These are phyloP conservation scores for Jackrogersella minutella DNA, from an alignment of 495 filamentous ascomycete genomes.

Conservation along the genomic window DNA sequence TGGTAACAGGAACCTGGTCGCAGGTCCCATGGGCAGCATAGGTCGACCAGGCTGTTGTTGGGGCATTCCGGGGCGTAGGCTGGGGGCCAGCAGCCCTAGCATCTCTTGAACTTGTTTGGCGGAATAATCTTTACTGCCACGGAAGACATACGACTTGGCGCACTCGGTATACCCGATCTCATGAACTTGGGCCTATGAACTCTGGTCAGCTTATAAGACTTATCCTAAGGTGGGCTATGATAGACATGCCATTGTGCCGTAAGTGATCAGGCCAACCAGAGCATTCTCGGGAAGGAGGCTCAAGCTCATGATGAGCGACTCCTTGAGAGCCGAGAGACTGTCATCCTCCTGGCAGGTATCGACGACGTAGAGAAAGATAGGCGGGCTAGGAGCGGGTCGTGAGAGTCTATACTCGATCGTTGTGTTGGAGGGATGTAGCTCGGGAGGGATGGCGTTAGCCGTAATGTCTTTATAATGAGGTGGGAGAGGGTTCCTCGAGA, in stretches of 20 bases:
- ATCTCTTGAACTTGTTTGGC: slow-evolving; percentile 99
- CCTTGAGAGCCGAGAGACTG: slow-evolving; percentile 92
- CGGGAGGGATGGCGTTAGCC: slow-evolving; percentile 89
- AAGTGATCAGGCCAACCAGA: slow-evolving; percentile 94
- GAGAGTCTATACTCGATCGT: slow-evolving; percentile 98
- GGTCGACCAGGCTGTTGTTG: slow-evolving; percentile 75
- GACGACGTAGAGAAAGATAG: slow-evolving; percentile 97
- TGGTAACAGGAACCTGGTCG: slow-evolving; percentile 90
- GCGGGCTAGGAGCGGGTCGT: slow-evolving; percentile 89
- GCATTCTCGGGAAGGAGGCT: slow-evolving; percentile 92
- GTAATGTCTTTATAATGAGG: slow-evolving; percentile 99
- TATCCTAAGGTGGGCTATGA: neutral
- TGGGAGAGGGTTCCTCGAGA: slow-evolving; percentile 92
- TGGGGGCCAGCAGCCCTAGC: slow-evolving; percentile 79
- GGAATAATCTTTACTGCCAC: slow-evolving; percentile 95
- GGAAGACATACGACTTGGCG: slow-evolving; percentile 99
- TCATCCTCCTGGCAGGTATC: slow-evolving; percentile 99
- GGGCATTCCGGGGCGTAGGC: slow-evolving; percentile 79
- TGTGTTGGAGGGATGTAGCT: slow-evolving; percentile 91
- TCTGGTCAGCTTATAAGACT: slow-evolving; percentile 46
- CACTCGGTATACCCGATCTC: slow-evolving; percentile 98
- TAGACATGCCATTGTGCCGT: slow-evolving; percentile 87
- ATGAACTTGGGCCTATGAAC: slow-evolving; percentile 84
- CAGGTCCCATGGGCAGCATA: slow-evolving; percentile 74
- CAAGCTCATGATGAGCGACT: slow-evolving; percentile 96